phyloP scores from a whole-genome alignment of 2,329 filamentous ascomycete genomes.

The Exserohilum turcica region DNA sequence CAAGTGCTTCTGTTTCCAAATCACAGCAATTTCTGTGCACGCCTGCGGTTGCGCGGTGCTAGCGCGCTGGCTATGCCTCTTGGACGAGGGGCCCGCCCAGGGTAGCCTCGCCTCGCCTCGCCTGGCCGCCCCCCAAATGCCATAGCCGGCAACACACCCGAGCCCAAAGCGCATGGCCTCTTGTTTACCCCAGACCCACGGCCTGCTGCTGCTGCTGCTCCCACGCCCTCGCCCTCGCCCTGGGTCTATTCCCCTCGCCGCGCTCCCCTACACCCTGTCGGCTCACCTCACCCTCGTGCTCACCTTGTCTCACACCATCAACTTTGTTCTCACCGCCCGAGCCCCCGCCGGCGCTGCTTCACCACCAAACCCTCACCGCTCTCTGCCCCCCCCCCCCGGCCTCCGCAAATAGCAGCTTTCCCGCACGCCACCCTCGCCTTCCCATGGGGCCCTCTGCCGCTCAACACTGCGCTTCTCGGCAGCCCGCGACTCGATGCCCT shows the following conservation, averaged over 20 bases:
- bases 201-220: too few relatives aligned
- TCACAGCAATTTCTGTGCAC: not conserved
- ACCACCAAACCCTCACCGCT: too few relatives aligned
- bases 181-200: constrained; percentile 24
- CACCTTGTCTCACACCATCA: constrained; percentile 5
- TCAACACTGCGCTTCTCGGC: not conserved
- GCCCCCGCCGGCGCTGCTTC: too few relatives aligned
- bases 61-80: too few relatives aligned
- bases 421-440: not conserved
- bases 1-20: constrained; percentile 6
- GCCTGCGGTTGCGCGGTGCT: not conserved
- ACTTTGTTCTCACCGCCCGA: constrained; percentile 3
- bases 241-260: too few relatives aligned
- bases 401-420: constrained; percentile 7
- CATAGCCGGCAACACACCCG: constrained; percentile 10
- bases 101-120: too few relatives aligned
- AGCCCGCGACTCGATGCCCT: too few relatives aligned
- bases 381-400: not conserved
- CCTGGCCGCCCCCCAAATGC: constrained; percentile 1
- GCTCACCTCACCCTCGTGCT: not conserved
- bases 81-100: too few relatives aligned
- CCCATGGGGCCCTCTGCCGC: not conserved
- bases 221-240: too few relatives aligned
- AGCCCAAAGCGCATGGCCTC: constrained; percentile 6
- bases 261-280: constrained; percentile 8